Percentiles rank a stretch among this genome's conserved stretches.
Evolutionary conservation across 768 basidiomycete genomes (phyloP).

Genomic region (Dioszegia aurantiaca): DNA sequence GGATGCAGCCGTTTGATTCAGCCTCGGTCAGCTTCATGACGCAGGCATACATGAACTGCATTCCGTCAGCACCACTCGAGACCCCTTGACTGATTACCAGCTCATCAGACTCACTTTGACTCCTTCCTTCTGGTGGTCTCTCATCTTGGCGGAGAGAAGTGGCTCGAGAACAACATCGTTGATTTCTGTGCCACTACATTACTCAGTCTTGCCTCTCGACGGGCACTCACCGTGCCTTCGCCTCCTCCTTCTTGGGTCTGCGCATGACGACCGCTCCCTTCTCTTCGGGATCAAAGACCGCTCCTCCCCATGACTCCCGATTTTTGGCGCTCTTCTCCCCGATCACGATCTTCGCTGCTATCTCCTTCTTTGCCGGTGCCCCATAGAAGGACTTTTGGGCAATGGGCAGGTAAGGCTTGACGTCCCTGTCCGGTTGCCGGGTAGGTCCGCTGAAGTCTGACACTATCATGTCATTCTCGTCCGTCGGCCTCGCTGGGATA

Average conservation of each 20-base stretch:
- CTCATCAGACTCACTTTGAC: conserved; percentile 41
- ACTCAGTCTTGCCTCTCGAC: neutral
- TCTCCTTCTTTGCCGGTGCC: conserved; percentile 19
- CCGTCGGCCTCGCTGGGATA: conserved; percentile 17
- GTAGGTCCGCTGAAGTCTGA: conserved; percentile 15
- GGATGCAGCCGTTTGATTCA: conserved; percentile 85
- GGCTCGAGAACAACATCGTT: conserved; percentile 84
- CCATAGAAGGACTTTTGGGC: conserved; percentile 37
- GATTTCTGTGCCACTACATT: conserved; percentile 49
- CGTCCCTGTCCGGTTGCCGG: neutral
- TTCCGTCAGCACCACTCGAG: conserved; percentile 49
- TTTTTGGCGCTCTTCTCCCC: conserved; percentile 31
- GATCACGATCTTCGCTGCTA: conserved; percentile 24
- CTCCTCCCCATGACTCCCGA: conserved; percentile 30
- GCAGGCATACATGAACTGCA: conserved; percentile 89
- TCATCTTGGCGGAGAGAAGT: conserved; percentile 67
- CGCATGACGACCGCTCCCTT: conserved; percentile 84
- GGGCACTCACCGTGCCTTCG: conserved; percentile 56
- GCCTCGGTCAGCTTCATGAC: conserved; percentile 91
- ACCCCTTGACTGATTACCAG: no score
- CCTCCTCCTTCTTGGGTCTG: conserved; percentile 66
- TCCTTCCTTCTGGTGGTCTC: conserved; percentile 88
- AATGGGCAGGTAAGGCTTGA: conserved; percentile 21
- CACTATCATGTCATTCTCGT: conserved; percentile 7
- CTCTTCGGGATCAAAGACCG: conserved; percentile 66